Conservation (phyloP, 2,329 filamentous ascomycete species). For the Chaetomium sp. region DNA sequence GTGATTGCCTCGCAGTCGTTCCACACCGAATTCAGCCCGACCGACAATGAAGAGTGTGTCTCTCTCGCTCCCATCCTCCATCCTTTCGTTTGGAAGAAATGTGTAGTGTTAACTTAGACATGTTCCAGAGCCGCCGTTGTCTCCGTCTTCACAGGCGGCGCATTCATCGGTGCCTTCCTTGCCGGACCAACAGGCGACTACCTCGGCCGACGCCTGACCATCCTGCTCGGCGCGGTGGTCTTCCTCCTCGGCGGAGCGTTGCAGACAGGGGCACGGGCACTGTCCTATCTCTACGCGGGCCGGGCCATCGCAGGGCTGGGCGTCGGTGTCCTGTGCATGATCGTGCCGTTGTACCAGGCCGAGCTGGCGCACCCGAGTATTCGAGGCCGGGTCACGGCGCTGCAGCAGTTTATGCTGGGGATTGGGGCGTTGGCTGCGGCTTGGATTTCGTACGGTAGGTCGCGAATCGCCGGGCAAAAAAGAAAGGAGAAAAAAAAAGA, state of each 20-base stretch:
- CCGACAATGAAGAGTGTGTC: constrained; percentile 32
- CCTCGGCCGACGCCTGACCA: constrained; percentile 65
- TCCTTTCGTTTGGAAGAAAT: background rate
- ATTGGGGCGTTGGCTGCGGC: constrained; percentile 65
- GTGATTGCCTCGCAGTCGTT: constrained; percentile 46
- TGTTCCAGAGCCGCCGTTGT: constrained; percentile 58
- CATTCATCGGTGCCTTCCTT: constrained; percentile 61
- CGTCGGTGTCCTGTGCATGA: constrained; percentile 40
- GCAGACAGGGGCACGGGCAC: constrained; percentile 59
- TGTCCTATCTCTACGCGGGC: constrained; percentile 61
- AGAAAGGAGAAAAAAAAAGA: background rate
- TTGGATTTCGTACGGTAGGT: constrained; percentile 63
- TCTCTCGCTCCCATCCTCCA: background rate
- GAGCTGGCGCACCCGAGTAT: constrained; percentile 75
- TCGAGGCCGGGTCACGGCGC: constrained; percentile 64
- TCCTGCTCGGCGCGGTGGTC: constrained; percentile 61
- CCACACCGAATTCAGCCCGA: constrained; percentile 33
- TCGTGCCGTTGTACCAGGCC: constrained; percentile 63
- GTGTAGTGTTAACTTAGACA: background rate
- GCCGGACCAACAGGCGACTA: constrained; percentile 59
- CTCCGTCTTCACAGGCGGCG: constrained; percentile 71
- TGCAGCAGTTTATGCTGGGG: constrained; percentile 80
- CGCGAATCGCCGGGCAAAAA: background rate
- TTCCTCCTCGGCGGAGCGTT: constrained; percentile 67
- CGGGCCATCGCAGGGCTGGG: constrained; percentile 62